phyloP scores from a whole-genome alignment of 2,329 filamentous ascomycete species.

The Penicillium griseofulvum region DNA sequence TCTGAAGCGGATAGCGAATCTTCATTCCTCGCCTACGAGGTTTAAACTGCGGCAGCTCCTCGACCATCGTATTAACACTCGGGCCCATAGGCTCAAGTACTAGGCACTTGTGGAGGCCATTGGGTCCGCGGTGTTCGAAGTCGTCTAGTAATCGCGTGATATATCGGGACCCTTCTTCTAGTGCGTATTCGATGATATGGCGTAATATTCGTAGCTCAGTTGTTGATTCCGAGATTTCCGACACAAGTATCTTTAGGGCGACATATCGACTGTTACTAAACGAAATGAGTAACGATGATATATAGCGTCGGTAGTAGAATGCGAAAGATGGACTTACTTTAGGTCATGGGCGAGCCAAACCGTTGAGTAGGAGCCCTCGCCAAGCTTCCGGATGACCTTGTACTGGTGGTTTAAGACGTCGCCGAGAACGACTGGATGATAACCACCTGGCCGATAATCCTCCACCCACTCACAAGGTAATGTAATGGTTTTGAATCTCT shows the following conservation, averaged over 20 bases:
- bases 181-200: conserved; percentile 15
- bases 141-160: conserved; percentile 23
- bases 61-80: conserved; percentile 24
- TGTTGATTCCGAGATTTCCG: conserved; percentile 20
- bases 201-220: conserved; percentile 19
- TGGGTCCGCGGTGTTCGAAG: conserved; percentile 31
- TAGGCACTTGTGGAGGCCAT: conserved; percentile 33
- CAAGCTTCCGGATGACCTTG: conserved; percentile 46
- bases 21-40: conserved; percentile 17
- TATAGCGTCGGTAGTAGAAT: too few relatives aligned
- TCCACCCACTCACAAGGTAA: conserved; percentile 24
- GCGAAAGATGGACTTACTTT: conserved; percentile 21
- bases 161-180: conserved; percentile 10
- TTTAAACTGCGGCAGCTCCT: conserved; percentile 24
- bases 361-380: conserved; percentile 45
- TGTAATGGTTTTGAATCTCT: conserved; percentile 18
- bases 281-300: not conserved
- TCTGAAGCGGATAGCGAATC: conserved; percentile 22
- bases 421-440: conserved; percentile 44
- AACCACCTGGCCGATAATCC: conserved; percentile 42
- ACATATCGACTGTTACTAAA: conserved; percentile 26
- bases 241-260: conserved; percentile 32
- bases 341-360: conserved; percentile 45
- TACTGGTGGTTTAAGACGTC: conserved; percentile 45
- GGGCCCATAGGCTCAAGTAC: conserved; percentile 35